Evolutionary conservation across 78 protist species (phyloP).

Genomic region (Polysphondylium violaceum): DNA sequence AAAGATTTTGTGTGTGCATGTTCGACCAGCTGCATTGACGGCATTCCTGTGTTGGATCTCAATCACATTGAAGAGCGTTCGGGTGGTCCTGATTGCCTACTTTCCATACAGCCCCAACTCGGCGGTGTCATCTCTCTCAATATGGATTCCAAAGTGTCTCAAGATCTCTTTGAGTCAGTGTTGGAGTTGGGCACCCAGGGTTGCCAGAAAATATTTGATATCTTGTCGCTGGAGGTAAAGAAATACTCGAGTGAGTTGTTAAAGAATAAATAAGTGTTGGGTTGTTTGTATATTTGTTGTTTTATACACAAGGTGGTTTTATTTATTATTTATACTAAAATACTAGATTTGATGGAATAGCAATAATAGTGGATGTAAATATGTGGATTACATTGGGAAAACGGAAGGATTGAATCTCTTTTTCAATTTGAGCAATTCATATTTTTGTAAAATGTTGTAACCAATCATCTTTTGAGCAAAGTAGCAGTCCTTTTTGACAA

Average conservation of each 20-base stretch:
- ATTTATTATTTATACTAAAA: no score
- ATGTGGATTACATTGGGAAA: constrained; percentile 6
- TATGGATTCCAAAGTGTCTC: constrained; percentile 82
- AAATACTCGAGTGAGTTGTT: constrained; percentile 41
- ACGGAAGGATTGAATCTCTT: constrained; percentile 15
- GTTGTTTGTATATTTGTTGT: no score
- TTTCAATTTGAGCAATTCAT: constrained; percentile 32
- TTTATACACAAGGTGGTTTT: no score
- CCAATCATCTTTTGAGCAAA: constrained; percentile 50
- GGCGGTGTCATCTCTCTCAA: constrained; percentile 73
- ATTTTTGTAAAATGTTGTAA: constrained; percentile 38
- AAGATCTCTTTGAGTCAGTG: constrained; percentile 82
- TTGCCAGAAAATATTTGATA: constrained; percentile 61
- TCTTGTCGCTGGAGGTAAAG: constrained; percentile 57
- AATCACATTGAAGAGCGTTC: constrained; percentile 85
- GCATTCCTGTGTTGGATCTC: constrained; percentile 76
- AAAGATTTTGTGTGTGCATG: constrained; percentile 87
- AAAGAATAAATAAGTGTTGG: no score
- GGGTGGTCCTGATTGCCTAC: constrained; percentile 86
- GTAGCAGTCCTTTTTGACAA: constrained; percentile 43
- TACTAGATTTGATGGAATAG: no score
- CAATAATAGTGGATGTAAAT: no score
- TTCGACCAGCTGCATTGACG: constrained; percentile 85
- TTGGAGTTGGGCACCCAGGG: constrained; percentile 69
- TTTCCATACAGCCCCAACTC: constrained; percentile 82